Evolutionary conservation across 2,329 filamentous ascomycete genomes (phyloP).

Genomic region (Amauroascus niger): DNA sequence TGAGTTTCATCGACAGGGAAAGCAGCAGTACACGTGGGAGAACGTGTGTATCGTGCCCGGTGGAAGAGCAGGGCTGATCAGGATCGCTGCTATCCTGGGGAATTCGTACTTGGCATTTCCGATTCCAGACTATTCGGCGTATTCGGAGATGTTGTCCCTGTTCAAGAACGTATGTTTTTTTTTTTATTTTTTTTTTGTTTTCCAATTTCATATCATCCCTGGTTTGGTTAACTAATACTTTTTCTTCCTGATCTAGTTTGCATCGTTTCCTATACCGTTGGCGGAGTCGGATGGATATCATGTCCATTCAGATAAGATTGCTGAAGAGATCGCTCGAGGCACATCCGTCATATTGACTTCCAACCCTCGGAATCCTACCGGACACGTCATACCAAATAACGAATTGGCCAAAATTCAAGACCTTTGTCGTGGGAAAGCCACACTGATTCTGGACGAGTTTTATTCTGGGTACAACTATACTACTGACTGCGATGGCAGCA

Average conservation of each 20-base stretch:
- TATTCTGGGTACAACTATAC: slow-evolving; percentile 97
- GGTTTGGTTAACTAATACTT: no score
- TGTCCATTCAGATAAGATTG: slow-evolving; percentile 86
- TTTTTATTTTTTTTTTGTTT: not conserved
- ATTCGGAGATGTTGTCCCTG: slow-evolving; percentile 92
- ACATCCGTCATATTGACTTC: slow-evolving; percentile 85
- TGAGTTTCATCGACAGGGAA: slow-evolving; percentile 77
- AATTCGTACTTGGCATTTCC: slow-evolving; percentile 92
- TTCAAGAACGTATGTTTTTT: slow-evolving; percentile 62
- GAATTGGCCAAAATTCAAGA: slow-evolving; percentile 87
- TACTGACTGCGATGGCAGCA: slow-evolving; percentile 77
- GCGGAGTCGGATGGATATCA: slow-evolving; percentile 81
- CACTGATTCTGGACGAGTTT: slow-evolving; percentile 92
- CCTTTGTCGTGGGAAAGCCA: slow-evolving; percentile 80
- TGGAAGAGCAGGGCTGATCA: slow-evolving; percentile 82
- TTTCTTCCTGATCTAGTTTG: slow-evolving; percentile 48
- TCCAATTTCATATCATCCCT: not conserved
- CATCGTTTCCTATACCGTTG: slow-evolving; percentile 75
- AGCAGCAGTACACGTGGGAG: slow-evolving; percentile 88
- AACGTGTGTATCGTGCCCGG: slow-evolving; percentile 95
- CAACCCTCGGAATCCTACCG: slow-evolving; percentile 91
- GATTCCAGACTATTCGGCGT: slow-evolving; percentile 90
- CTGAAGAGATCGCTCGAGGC: slow-evolving; percentile 77
- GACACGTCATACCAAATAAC: slow-evolving; percentile 72
- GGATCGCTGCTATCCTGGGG: slow-evolving; percentile 86